phyloP scores from a whole-genome alignment of 1,284 basidiomycete genomes.

The Tremellales sp. region DNA sequence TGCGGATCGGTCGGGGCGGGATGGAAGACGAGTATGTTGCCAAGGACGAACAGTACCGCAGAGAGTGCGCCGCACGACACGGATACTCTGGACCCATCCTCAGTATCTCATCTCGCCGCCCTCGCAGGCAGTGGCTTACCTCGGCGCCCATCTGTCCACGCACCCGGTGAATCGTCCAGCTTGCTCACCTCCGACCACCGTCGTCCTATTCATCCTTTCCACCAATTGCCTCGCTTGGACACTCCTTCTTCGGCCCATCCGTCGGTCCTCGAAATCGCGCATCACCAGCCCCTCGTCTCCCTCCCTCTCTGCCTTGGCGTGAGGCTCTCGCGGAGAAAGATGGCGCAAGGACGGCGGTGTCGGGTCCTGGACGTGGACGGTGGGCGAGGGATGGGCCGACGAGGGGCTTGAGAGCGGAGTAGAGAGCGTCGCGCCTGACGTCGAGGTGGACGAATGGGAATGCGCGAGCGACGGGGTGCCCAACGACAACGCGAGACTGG shows the following conservation, averaged over 20 bases:
- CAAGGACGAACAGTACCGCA: constrained; percentile 21
- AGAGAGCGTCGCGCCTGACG: too few species aligned
- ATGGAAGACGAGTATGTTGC: constrained; percentile 29
- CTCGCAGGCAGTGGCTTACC: constrained; percentile 8
- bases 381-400: too few species aligned
- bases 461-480: constrained; percentile 7
- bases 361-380: too few species aligned
- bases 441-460: constrained; percentile 6
- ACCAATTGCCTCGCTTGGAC: constrained; percentile 1
- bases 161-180: too few species aligned
- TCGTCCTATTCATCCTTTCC: neutral
- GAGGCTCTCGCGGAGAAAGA: too few species aligned
- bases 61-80: constrained; percentile 17
- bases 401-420: too few species aligned
- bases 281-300: constrained; percentile 2
- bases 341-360: too few species aligned
- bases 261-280: too few species aligned
- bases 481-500: neutral
- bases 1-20: constrained; percentile 10
- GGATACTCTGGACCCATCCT: constrained; percentile 11
- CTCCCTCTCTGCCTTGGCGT: too few species aligned
- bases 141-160: constrained; percentile 12
- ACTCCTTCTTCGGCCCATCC: constrained; percentile 2
- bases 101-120: neutral
- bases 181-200: neutral